Conservation (phyloP, 306 rosid genomes). For the Senna siamea region DNA sequence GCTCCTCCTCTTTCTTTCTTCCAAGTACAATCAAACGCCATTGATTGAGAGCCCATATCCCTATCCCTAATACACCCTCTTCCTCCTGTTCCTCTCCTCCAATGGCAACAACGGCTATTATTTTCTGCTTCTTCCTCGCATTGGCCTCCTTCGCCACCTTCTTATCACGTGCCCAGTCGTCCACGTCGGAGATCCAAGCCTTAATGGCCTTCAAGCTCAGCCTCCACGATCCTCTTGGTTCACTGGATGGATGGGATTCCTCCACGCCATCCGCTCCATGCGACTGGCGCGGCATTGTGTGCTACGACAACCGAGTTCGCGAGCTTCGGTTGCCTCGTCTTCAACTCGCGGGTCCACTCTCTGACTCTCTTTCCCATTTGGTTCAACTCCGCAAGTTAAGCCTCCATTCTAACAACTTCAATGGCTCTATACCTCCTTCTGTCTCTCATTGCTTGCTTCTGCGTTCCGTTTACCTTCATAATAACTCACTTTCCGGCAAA, state of each 20-base stretch:
- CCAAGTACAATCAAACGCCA: constrained; percentile 35
- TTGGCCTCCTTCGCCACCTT: constrained; percentile 32
- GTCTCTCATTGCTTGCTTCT: constrained; percentile 64
- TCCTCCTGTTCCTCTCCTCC: background rate
- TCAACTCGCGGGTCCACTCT: constrained; percentile 61
- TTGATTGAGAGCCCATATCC: background rate
- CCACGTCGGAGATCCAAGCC: constrained; percentile 54
- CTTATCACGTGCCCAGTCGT: background rate
- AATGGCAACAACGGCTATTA: constrained; percentile 64
- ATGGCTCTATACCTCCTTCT: constrained; percentile 68
- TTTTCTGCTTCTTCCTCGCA: constrained; percentile 32
- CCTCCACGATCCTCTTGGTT: constrained; percentile 69
- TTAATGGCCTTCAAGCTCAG: constrained; percentile 53
- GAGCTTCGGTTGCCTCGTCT: constrained; percentile 73
- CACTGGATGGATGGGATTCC: constrained; percentile 63
- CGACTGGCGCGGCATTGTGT: constrained; percentile 76
- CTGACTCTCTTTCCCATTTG: constrained; percentile 49
- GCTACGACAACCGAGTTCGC: constrained; percentile 57
- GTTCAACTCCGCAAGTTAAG: constrained; percentile 58
- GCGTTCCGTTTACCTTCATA: constrained; percentile 71
- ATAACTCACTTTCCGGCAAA: constrained; percentile 65
- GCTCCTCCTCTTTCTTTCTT: constrained; percentile 57
- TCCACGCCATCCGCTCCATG: constrained; percentile 71
- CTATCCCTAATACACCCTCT: background rate
- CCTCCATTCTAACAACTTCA: constrained; percentile 76